phyloP scores from a whole-genome alignment of 2,329 filamentous ascomycete species.

The Pseudocercospora fuligena region DNA sequence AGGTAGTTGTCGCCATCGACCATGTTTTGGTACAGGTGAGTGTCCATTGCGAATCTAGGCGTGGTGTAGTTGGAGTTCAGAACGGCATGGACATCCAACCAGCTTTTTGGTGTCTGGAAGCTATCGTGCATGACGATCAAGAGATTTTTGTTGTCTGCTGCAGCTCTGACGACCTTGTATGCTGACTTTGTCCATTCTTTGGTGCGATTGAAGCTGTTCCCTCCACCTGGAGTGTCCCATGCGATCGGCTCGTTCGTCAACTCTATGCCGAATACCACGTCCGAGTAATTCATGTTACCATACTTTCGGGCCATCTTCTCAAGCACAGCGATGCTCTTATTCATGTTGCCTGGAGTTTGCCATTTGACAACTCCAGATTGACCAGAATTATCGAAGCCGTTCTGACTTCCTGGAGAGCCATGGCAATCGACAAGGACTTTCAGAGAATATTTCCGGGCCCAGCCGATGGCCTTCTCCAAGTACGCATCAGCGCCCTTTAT shows the following conservation, averaged over 20 bases:
- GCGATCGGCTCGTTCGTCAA: conserved; percentile 52
- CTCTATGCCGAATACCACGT: conserved; percentile 51
- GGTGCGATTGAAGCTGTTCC: conserved; percentile 43
- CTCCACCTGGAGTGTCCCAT: conserved; percentile 28
- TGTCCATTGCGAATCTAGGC: conserved; percentile 47
- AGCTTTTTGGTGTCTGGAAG: conserved; percentile 40
- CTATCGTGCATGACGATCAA: conserved; percentile 48
- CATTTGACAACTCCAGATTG: conserved; percentile 33
- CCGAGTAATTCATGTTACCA: conserved; percentile 43
- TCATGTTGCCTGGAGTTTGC: conserved; percentile 40
- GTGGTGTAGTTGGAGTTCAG: conserved; percentile 34
- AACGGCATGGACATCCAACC: conserved; percentile 36
- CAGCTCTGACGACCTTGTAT: conserved; percentile 41
- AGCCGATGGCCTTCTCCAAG: conserved; percentile 55
- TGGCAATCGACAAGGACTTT: conserved; percentile 59
- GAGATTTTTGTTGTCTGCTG: conserved; percentile 41
- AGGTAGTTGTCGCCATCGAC: conserved; percentile 42
- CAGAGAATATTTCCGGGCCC: conserved; percentile 51
- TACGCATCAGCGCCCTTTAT: conserved; percentile 52
- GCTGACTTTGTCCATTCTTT: conserved; percentile 44
- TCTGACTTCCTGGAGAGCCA: conserved; percentile 55
- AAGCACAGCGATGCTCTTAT: conserved; percentile 45
- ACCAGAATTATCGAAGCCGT: conserved; percentile 52
- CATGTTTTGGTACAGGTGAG: conserved; percentile 53
- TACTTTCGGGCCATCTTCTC: conserved; percentile 48